These are phyloP conservation scores for Huntiella abstrusa DNA, from an alignment of 2,329 filamentous ascomycete species.

Conservation along the genomic window DNA sequence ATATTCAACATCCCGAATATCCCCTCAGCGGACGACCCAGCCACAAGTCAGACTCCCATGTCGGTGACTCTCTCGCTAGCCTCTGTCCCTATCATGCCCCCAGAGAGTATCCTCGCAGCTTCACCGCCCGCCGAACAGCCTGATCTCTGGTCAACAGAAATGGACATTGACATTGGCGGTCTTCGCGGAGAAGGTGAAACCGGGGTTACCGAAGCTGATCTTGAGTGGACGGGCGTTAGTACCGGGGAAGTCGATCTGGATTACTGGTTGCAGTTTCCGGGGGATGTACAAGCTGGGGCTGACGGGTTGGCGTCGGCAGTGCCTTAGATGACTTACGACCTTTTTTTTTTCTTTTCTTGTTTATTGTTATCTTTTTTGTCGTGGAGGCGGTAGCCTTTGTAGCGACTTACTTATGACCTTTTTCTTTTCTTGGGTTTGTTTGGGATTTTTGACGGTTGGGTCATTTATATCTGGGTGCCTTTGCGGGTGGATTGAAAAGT, in stretches of 20 bases:
- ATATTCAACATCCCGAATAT: neutral
- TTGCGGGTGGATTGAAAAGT: too few relatives aligned
- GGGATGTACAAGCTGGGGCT: conserved; percentile 19
- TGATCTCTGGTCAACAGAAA: conserved; percentile 20
- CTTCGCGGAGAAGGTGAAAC: neutral
- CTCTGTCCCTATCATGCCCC: neutral
- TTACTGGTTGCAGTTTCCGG: conserved; percentile 39
- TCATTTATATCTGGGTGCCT: neutral
- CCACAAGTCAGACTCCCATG: neutral
- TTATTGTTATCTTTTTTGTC: too few relatives aligned
- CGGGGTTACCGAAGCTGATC: conserved; percentile 18
- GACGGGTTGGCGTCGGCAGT: too few relatives aligned
- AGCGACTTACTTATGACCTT: too few relatives aligned
- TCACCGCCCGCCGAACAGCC: conserved; percentile 27
- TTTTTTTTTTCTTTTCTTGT: too few relatives aligned
- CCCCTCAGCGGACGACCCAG: neutral
- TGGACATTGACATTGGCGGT: conserved; percentile 19
- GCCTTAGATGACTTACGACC: too few relatives aligned
- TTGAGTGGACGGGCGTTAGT: conserved; percentile 34
- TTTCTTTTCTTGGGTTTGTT: neutral
- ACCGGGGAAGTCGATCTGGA: conserved; percentile 38
- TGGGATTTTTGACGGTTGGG: too few relatives aligned
- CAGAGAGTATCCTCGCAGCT: conserved; percentile 5
- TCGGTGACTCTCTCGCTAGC: conserved; percentile 1
- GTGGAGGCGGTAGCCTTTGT: too few relatives aligned